Conservation (phyloP, 202 grass and related monocot species). For the Panicum hallii region DNA sequence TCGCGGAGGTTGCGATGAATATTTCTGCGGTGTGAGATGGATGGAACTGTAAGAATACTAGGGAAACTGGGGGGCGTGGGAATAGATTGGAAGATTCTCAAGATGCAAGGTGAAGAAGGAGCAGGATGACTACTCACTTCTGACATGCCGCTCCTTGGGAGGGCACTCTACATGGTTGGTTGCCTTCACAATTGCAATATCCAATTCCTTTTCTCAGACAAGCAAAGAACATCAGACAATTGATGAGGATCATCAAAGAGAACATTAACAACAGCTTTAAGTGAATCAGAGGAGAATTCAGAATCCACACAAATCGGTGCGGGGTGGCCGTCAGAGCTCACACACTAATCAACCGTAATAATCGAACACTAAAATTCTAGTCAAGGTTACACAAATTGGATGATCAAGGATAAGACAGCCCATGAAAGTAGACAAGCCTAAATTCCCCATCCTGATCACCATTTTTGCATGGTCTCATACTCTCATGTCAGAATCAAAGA, state of each 20-base stretch:
- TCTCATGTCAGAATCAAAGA: neutral
- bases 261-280: neutral
- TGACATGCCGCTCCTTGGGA: conserved; percentile 90
- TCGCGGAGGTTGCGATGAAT: conserved; percentile 66
- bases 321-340: neutral
- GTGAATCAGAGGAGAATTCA: neutral
- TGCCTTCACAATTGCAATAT: conserved; percentile 94
- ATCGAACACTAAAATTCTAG: neutral
- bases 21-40: conserved; percentile 50
- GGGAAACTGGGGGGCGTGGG: neutral
- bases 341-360: neutral
- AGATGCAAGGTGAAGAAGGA: neutral
- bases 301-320: neutral
- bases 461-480: neutral
- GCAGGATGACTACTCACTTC: conserved; percentile 64
- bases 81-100: neutral
- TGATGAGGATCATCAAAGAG: neutral
- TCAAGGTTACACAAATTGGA: neutral
- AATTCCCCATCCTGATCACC: neutral
- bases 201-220: conserved; percentile 72
- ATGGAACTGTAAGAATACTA: neutral
- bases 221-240: neutral
- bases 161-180: conserved; percentile 96
- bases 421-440: neutral
- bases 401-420: neutral